Evolutionary conservation across 352 stramenopile species (phyloP).

Genomic region (Phytophthora sojae): DNA sequence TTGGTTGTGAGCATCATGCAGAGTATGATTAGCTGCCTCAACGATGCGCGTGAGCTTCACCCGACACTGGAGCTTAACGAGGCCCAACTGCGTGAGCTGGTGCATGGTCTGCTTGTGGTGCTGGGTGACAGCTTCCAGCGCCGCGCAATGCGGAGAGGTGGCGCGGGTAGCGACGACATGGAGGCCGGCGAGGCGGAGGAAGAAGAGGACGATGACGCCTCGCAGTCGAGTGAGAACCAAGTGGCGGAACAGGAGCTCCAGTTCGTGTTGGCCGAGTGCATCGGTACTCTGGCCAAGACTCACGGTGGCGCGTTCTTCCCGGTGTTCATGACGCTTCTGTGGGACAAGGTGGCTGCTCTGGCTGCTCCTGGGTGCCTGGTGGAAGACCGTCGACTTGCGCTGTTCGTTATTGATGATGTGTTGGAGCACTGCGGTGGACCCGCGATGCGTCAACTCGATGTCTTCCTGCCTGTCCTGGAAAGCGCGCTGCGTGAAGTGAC

Average conservation of each 20-base stretch:
- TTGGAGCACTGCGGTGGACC: constrained; percentile 74
- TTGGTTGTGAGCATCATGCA: constrained; percentile 89
- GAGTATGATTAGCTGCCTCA: constrained; percentile 80
- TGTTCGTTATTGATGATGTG: constrained; percentile 90
- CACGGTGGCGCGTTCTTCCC: constrained; percentile 75
- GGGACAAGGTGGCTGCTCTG: constrained; percentile 82
- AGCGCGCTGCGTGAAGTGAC: constrained; percentile 66
- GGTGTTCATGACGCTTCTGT: constrained; percentile 77
- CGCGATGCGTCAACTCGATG: constrained; percentile 59
- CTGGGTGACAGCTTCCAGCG: constrained; percentile 86
- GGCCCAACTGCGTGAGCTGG: constrained; percentile 74
- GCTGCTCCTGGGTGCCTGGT: constrained; percentile 69
- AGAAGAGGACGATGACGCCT: constrained; percentile 53
- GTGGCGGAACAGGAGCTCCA: constrained; percentile 74
- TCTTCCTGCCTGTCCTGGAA: constrained; percentile 74
- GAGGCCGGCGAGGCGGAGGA: constrained; percentile 40
- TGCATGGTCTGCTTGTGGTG: constrained; percentile 78
- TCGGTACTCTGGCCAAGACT: constrained; percentile 77
- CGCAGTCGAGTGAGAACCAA: constrained; percentile 52
- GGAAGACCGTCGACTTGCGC: constrained; percentile 82
- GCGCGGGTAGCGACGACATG: constrained; percentile 34
- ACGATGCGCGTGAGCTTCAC: constrained; percentile 52
- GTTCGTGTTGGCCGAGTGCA: constrained; percentile 82
- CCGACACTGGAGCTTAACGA: constrained; percentile 68
- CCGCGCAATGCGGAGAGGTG: constrained; percentile 57